Conservation (phyloP, 129 eudicot genomes). For the Pittosporum tobira region DNA sequence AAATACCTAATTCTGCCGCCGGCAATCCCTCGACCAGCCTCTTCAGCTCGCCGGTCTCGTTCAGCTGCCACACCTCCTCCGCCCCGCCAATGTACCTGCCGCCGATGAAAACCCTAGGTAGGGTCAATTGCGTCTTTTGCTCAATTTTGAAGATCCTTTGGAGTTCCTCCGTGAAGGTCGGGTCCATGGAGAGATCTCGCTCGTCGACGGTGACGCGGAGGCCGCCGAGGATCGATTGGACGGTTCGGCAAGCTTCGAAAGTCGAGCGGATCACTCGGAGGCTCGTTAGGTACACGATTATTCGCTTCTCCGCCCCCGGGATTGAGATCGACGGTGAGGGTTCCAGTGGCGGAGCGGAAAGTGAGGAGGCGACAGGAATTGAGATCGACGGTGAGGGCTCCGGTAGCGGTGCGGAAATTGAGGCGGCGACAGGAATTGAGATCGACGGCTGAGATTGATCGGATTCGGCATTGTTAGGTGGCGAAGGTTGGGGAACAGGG, state of each 20-base stretch:
- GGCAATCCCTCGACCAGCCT: slow-evolving; percentile 51
- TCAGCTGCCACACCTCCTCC: slow-evolving; percentile 61
- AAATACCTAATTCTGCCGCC: slow-evolving; percentile 39
- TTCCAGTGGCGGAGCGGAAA: no score
- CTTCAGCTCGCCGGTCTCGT: slow-evolving; percentile 80
- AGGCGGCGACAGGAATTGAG: no score
- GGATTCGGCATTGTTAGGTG: no score
- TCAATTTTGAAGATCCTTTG: slow-evolving; percentile 29
- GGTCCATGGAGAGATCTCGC: slow-evolving; percentile 77
- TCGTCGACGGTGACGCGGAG: slow-evolving; percentile 71
- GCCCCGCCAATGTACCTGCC: slow-evolving; percentile 86
- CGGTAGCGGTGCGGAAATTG: no score
- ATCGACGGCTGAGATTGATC: no score
- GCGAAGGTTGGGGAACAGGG: slow-evolving; percentile 1
- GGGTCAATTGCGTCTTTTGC: slow-evolving; percentile 24
- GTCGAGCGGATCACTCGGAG: slow-evolving; percentile 69
- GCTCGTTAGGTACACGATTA: slow-evolving; percentile 71
- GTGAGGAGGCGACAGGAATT: no score
- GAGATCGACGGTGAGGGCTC: no score
- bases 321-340: no score
- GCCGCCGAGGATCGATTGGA: slow-evolving; percentile 47
- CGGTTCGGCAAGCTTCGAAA: slow-evolving; percentile 72
- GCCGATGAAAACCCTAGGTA: slow-evolving; percentile 73
- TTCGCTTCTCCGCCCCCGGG: slow-evolving; percentile 38
- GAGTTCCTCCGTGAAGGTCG: slow-evolving; percentile 48